Percentiles rank a stretch among this genome's conserved stretches.
These are phyloP conservation scores for Saturnispora diversa DNA, from an alignment of 805 yeast genomes.

Conservation along the genomic window DNA sequence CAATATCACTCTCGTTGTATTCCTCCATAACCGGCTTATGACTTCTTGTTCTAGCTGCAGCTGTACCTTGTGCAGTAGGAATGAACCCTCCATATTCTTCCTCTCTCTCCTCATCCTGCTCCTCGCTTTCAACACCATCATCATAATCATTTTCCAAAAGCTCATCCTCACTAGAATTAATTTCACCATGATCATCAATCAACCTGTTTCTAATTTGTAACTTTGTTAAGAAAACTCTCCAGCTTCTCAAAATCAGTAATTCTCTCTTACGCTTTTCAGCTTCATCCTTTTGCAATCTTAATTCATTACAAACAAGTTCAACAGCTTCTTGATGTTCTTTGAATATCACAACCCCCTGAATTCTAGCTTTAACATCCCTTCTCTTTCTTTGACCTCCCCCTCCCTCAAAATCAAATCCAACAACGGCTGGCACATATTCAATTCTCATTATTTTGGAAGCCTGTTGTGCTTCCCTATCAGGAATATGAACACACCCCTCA, in stretches of 20 bases:
- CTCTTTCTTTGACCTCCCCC: conserved; percentile 27
- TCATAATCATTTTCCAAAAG: conserved; percentile 5
- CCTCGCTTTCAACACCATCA: conserved; percentile 8
- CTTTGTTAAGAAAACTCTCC: conserved; percentile 47
- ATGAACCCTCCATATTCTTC: conserved; percentile 22
- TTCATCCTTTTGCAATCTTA: conserved; percentile 43
- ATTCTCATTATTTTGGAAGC: conserved; percentile 68
- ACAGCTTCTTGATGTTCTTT: conserved; percentile 55
- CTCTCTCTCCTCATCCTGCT: conserved; percentile 11
- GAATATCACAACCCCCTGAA: conserved; percentile 73
- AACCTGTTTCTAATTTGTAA: conserved; percentile 41
- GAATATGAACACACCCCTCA: conserved; percentile 57
- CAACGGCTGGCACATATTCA: conserved; percentile 82
- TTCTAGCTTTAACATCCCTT: conserved; percentile 47
- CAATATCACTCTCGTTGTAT: conserved; percentile 13
- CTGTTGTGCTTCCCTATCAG: conserved; percentile 44
- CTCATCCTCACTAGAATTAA: conserved; percentile 25
- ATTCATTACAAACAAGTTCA: conserved; percentile 38
- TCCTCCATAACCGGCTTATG: neutral
- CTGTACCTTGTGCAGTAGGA: conserved; percentile 9
- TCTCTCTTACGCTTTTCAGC: conserved; percentile 38
- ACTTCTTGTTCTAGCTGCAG: conserved; percentile 12
- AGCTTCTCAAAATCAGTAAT: conserved; percentile 41
- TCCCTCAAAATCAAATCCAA: conserved; percentile 65
- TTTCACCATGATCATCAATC: conserved; percentile 40